phyloP scores from a whole-genome alignment of 23 red algal genomes.

The Cyanidiococcus yangmingshanensis region DNA sequence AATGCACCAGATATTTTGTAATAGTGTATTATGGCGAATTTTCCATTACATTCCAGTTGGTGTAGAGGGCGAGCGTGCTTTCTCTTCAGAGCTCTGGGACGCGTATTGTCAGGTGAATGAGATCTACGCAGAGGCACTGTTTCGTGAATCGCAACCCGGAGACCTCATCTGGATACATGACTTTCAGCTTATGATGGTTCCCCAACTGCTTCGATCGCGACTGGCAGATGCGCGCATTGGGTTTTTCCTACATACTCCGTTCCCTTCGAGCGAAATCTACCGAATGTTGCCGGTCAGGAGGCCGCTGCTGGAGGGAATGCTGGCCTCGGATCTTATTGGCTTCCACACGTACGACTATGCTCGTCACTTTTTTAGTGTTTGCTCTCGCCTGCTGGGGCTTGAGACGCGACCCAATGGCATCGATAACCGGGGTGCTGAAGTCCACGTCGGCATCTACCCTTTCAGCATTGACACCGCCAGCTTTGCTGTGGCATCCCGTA shows the following conservation, averaged over 20 bases:
- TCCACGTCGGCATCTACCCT: constrained; percentile 81
- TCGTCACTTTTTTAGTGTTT: constrained; percentile 72
- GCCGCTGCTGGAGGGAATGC: constrained; percentile 74
- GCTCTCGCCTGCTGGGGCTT: constrained; percentile 60
- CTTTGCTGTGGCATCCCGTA: constrained; percentile 57
- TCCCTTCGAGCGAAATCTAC: constrained; percentile 80
- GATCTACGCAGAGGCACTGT: constrained; percentile 45
- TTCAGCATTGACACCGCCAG: constrained; percentile 77
- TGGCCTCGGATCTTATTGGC: constrained; percentile 75
- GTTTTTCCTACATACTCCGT: constrained; percentile 85
- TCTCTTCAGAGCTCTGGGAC: constrained; percentile 53
- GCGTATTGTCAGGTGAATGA: constrained; percentile 78
- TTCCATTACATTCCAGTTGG: constrained; percentile 89
- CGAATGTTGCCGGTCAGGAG: constrained; percentile 64
- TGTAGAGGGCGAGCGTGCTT: constrained; percentile 63
- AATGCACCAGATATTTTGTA: constrained; percentile 71
- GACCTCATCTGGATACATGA: constrained; percentile 94
- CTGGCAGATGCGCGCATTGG: constrained; percentile 64
- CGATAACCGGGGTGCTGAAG: constrained; percentile 56
- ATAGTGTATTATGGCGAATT: constrained; percentile 75
- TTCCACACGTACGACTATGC: constrained; percentile 97
- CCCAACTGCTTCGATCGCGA: constrained; percentile 62
- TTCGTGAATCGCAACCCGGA: constrained; percentile 40
- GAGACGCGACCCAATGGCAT: constrained; percentile 56
- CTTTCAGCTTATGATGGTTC: constrained; percentile 79